phyloP scores from a whole-genome alignment of 495 filamentous ascomycete genomes.

The Penicillium antarcticum region DNA sequence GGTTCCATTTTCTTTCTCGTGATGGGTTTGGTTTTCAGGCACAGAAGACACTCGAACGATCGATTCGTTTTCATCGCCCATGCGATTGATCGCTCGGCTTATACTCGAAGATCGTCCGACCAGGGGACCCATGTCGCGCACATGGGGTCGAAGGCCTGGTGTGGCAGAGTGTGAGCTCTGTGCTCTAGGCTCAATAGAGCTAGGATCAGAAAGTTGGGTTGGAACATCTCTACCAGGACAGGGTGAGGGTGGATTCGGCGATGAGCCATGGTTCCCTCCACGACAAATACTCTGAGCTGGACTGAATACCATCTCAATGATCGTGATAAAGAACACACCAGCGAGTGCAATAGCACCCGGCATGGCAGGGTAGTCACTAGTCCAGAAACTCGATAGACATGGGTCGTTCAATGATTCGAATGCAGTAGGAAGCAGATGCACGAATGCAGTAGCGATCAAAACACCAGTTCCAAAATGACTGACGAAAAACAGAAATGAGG shows the following conservation, averaged over 20 bases:
- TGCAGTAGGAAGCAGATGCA: slow-evolving; percentile 73
- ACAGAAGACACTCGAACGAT: slow-evolving; percentile 25
- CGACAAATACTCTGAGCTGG: slow-evolving; percentile 28
- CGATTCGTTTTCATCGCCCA: slow-evolving; percentile 25
- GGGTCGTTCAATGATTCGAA: slow-evolving; percentile 68
- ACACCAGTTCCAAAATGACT: slow-evolving; percentile 81
- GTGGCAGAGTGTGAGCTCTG: not conserved
- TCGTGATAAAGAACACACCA: slow-evolving; percentile 63
- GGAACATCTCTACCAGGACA: not conserved
- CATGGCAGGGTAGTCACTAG: slow-evolving; percentile 62
- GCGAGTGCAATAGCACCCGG: slow-evolving; percentile 67
- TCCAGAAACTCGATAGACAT: slow-evolving; percentile 68
- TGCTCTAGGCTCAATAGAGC: not conserved
- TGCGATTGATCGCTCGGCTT: slow-evolving; percentile 27
- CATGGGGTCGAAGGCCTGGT: slow-evolving; percentile 16
- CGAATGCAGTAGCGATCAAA: slow-evolving; percentile 80
- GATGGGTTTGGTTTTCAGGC: slow-evolving; percentile 13
- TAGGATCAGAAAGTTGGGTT: not conserved
- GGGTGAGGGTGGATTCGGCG: not conserved
- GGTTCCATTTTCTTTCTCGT: slow-evolving; percentile 10
- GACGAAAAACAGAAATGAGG: slow-evolving; percentile 57
- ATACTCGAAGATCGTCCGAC: slow-evolving; percentile 29
- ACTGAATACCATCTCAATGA: slow-evolving; percentile 67
- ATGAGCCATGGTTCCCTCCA: slow-evolving; percentile 2
- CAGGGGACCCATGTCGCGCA: slow-evolving; percentile 29